Base-by-base conservation (phyloP, 164 flowering plant species). In the Protea cynaroides region DNA sequence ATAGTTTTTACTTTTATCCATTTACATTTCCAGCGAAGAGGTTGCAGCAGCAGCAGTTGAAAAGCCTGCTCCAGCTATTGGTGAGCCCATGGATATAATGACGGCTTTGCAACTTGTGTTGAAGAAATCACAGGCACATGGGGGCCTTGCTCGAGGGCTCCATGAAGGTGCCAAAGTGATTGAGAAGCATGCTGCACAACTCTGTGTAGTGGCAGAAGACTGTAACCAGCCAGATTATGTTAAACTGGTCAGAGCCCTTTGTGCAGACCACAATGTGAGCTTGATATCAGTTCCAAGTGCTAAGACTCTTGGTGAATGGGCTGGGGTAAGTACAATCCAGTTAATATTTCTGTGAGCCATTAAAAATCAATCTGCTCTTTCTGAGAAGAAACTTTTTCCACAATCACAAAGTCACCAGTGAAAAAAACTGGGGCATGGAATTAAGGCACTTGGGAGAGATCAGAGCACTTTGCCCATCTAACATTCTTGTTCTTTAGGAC, bases 251-350 rank as follows among this genome's bases (percentile, higher is more conserved):
- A 84, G 78, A 66, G 90, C 88, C 0, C 85, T 90, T 21, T 88
- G 97, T 70, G 85, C 85, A 56, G 95, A 86, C 63, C 82, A 86
- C 65, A 83, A 81, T 56, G 90, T 88, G 0, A 75, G 71, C 76
- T 69, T 90, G 75, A 71, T 90, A 6, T 72, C 89, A 7, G 86
- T 86, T 58, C 90, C 95, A 1, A 83, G 83, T 82, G 86, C 89
- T 12, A 88, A 88, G 65, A 84, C 90, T 59, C 86, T 88, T 37
- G 92, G 92, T 51, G 90, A 90, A 65, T 90, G 94, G 97, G 81
- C 86, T 70, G 94, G 90, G 12, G 94, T 86, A 78, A 83, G 90
- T 77, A 14, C 34, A 29, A 29, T 29, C 34, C 34, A 29, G 34
- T 29, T 29, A 29, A 29, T 29, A 3, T 5, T 2, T 29, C 34